Base-by-base conservation (phyloP, 306 rosid genomes). In the Begonia peltatifolia region DNA sequence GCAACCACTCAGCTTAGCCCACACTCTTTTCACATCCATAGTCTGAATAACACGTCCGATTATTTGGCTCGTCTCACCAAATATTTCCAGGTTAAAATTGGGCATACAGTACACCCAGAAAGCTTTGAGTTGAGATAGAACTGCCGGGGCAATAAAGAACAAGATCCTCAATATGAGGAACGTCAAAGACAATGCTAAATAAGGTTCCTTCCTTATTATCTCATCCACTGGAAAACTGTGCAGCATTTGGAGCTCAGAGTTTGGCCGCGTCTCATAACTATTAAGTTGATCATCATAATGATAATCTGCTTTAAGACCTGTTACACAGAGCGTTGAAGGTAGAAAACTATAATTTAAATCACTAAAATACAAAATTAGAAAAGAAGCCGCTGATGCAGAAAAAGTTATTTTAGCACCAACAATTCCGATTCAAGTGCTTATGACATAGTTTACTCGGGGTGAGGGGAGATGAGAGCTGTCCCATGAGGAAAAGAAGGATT, bases 41-140 rank as follows among this genome's bases (percentile, higher is more conserved):
- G 66, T 53, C 53, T 78, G 68, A 54, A 72, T 67, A 47, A 83
- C 63, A 13, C 68, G 74, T 15, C 74, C 87, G 60, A 87, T 70
- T 48, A 72, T 68, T 57, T 80, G 89, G 61, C 81, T 77, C 3
- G 87, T 76, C 76, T 81, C 94, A 10, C 94, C 86, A 30, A 80
- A 73, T 59, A 78, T 64, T 72, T 80, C 84, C 84, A 83, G 30
- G 58, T 78, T 80, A 55, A 80, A 66, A 55, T 74, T 89, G 42
- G 84, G 79, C 54, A 62, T 57, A 49, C 54, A 65, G 25, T 69
- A 70, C 61, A 59, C 71, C 72, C 79, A 76, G 67, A 76, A 67
- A 46, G 78, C 70, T 68, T 57, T 71, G 57, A 87, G 63, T 46
- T 23, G 68, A 20, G 53, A 10, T 48, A 72, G 47, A 3, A 70